These are phyloP conservation scores for Linum lewisii DNA, from an alignment of 345 rosid genomes.

Conservation along the genomic window DNA sequence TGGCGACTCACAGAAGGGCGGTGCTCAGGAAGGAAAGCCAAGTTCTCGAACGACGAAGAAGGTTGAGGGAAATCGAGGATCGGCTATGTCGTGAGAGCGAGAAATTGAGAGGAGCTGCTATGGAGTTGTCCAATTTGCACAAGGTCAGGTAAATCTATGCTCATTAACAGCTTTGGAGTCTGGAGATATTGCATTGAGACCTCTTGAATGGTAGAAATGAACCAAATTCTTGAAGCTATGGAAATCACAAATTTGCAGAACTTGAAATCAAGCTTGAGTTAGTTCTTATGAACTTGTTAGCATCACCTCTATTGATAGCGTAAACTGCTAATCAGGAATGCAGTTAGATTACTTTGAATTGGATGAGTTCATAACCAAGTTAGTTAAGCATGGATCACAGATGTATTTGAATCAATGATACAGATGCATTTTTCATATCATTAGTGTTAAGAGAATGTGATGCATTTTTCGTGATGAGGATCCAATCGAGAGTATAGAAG, in stretches of 20 bases:
- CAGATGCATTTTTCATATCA: no score
- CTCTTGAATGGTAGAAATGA: not conserved
- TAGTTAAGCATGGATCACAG: not conserved
- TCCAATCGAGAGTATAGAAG: no score
- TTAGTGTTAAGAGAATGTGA: no score
- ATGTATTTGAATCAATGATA: not conserved
- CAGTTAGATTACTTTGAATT: not conserved
- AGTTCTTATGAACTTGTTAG: not conserved
- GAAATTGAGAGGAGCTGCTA: conserved; percentile 30
- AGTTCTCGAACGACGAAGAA: conserved; percentile 39
- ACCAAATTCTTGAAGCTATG: not conserved
- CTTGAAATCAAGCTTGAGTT: not conserved
- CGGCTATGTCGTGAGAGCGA: conserved; percentile 37
- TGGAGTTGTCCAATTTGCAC: conserved; percentile 41
- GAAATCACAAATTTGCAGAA: not conserved
- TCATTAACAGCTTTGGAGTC: not conserved
- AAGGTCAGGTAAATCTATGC: conserved; percentile 46
- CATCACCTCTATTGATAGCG: not conserved
- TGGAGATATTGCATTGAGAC: no score
- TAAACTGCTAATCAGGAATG: not conserved
- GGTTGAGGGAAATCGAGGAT: conserved; percentile 39
- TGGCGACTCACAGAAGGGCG: conserved; percentile 46
- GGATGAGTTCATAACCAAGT: not conserved
- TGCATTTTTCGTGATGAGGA: no score
- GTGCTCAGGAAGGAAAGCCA: conserved; percentile 69